Percentiles rank a stretch among this genome's conserved stretches.
Conservation (phyloP, 176 grass and related monocot species). For the Miscanthus lutarioriparius region DNA sequence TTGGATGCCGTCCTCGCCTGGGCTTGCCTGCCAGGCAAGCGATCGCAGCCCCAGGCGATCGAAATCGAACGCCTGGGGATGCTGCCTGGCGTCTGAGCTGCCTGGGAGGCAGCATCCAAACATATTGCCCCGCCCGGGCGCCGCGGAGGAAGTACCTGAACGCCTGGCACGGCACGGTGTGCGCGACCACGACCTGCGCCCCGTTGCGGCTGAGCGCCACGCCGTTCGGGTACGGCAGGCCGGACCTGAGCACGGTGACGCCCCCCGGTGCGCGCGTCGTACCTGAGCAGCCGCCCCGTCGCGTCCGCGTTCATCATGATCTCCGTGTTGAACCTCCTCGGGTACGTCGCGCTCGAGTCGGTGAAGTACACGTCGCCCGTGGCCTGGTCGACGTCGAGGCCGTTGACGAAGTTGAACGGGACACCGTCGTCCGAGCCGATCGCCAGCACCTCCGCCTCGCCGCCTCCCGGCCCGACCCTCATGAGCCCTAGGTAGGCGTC, state of each 20-base stretch:
- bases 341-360: neutral
- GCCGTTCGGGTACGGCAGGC: constrained; percentile 5
- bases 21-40: no score
- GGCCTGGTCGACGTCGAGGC: constrained; percentile 62
- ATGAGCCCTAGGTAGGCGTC: no score
- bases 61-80: no score
- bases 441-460: no score
- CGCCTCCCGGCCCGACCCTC: no score
- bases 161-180: constrained; percentile 44
- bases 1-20: no score
- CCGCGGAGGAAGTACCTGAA: constrained; percentile 49
- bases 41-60: no score
- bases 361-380: constrained; percentile 75
- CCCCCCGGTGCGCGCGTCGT: constrained; percentile 21
- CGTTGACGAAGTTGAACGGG: constrained; percentile 67
- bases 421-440: constrained; percentile 39
- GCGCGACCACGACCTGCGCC: constrained; percentile 49
- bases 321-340: constrained; percentile 22
- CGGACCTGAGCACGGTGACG: constrained; percentile 30
- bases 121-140: neutral
- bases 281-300: constrained; percentile 52
- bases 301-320: constrained; percentile 44
- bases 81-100: no score
- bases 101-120: no score
- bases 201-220: constrained; percentile 44